Evolutionary conservation across 805 yeast genomes (phyloP), one percentile per base, ranked within the genome.

Genomic region (Barnettozyma wickerhamii): DNA sequence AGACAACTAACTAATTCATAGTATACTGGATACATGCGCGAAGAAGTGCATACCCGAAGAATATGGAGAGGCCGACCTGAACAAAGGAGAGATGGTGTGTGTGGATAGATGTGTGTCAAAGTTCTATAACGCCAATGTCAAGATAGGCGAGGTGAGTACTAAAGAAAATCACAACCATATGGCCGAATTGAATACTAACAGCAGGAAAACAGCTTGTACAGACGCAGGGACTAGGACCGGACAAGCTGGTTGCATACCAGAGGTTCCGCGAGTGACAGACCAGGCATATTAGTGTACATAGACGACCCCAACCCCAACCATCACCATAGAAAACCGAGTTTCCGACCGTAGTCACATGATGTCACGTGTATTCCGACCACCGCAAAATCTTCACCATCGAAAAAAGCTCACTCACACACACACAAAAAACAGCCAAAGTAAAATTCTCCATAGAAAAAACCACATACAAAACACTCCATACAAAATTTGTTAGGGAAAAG

Each of bases 91-190:
- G 58, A 63, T 71, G 44, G 72, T 77, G 33, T 91, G 97, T 59
- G 65, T 86, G 10, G 96, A 89, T 60, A 69, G 97, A 45, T 90
- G 98, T 65, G 91, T 85, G 33, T 64, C 79, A 48, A 90, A 90
- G 61, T 89, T 81, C 62, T 85, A 88, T 68, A 72, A 72, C 52
- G 81, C 89, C 34, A 89, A 82, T 58, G 61, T 75, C 33, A 57
- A 72, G 39, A 66, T 86, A 23, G 93, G 91, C 1, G 72, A 68
- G 13, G 58, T 54, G 37, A 44, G 58, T 52, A 10, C 7, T 13
- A 3, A 10, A 14, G 6, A 7, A 6, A 7, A 21, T n/a, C n/a
- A 15, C 2, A 7, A 9, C 24, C 30, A 13, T 13, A 30, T 7
- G 3, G 2, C 14, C 28, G 18, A 19, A 18, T 9, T 26, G 15